Conservation (phyloP, 208 protist genomes). For the Trypanosoma mega region DNA sequence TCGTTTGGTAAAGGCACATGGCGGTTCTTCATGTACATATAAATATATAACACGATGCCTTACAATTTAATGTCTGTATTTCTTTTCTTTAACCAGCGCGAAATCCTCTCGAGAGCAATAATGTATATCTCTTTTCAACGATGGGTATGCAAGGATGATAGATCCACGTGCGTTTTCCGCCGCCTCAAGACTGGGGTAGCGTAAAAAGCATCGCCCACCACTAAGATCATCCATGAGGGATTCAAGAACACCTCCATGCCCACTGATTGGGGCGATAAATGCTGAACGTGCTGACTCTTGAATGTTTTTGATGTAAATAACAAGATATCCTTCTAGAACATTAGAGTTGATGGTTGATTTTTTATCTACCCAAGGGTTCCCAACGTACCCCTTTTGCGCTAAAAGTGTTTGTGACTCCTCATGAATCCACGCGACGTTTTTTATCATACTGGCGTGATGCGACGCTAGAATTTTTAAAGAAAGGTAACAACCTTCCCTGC, state of each 20-base stretch:
- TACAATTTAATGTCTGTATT: too few species aligned
- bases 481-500: conserved; percentile 11
- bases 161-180: conserved; percentile 40
- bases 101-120: conserved; percentile 51
- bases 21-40: too few species aligned
- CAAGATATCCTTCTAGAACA: not conserved
- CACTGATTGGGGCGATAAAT: conserved; percentile 3
- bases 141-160: conserved; percentile 25
- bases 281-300: not conserved
- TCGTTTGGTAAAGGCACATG: too few species aligned
- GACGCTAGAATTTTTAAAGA: conserved; percentile 12
- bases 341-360: not conserved
- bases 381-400: conserved; percentile 49
- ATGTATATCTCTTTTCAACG: conserved; percentile 42
- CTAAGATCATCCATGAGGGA: conserved; percentile 61
- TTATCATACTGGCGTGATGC: not conserved
- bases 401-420: conserved; percentile 38
- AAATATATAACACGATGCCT: too few species aligned
- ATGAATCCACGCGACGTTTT: conserved; percentile 64
- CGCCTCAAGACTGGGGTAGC: conserved; percentile 37
- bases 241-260: conserved; percentile 6
- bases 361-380: not conserved
- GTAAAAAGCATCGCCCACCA: conserved; percentile 66
- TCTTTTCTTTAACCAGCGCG: conserved; percentile 34
- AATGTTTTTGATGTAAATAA: conserved; percentile 15